phyloP scores from a whole-genome alignment of 768 basidiomycete species.

The Suillus decipiens region DNA sequence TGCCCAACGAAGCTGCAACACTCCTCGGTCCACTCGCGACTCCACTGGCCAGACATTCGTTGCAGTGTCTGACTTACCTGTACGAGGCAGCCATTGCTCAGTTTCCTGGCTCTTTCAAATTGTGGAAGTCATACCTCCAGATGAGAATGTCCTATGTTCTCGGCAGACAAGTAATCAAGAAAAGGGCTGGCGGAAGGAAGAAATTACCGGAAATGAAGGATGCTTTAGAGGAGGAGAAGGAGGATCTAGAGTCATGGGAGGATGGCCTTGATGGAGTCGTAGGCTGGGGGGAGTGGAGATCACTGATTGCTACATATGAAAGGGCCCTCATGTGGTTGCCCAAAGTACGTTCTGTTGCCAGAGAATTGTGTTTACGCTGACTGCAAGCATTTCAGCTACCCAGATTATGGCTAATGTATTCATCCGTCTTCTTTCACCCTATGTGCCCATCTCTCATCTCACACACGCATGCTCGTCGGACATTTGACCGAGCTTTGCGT shows the following conservation, averaged over 20 bases:
- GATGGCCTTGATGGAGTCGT: constrained; percentile 82
- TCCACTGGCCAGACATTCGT: constrained; percentile 65
- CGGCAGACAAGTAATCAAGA: constrained; percentile 69
- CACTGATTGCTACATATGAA: constrained; percentile 85
- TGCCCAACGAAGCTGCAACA: constrained; percentile 50
- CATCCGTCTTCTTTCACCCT: constrained; percentile 88
- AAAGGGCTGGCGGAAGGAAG: constrained; percentile 85
- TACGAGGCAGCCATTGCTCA: constrained; percentile 90
- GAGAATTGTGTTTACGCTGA: constrained; percentile 11
- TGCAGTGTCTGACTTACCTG: constrained; percentile 87
- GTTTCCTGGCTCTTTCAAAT: constrained; percentile 89
- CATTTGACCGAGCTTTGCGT: constrained; percentile 92
- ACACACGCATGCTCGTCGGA: constrained; percentile 88
- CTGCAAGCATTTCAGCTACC: constrained; percentile 62
- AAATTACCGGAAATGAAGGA: constrained; percentile 92
- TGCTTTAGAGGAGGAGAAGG: constrained; percentile 81
- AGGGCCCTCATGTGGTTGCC: constrained; percentile 94
- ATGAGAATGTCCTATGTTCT: constrained; percentile 85
- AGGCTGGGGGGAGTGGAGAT: constrained; percentile 97
- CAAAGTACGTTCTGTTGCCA: constrained; percentile 53
- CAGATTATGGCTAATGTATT: constrained; percentile 91
- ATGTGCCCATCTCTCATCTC: constrained; percentile 82
- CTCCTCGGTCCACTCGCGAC: constrained; percentile 83
- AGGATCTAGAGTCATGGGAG: constrained; percentile 83
- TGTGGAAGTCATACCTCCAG: constrained; percentile 92